Conservation (phyloP, 306 rosid genomes). For the Prunus mongolica region DNA sequence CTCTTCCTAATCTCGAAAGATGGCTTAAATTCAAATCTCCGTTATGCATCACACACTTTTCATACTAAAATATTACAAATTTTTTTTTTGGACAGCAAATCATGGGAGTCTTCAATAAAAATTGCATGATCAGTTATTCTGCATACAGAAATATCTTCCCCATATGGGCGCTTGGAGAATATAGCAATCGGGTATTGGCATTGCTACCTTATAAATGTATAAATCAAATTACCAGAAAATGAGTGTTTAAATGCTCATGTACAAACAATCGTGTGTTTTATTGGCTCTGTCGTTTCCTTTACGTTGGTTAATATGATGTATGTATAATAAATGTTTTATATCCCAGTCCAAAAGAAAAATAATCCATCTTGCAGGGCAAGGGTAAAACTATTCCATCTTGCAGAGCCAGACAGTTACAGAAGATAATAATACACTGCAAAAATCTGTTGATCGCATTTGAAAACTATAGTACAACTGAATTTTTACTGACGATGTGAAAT, state of each 20-base stretch:
- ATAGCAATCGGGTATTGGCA: constrained; percentile 22
- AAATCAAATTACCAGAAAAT: not conserved
- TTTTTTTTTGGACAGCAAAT: constrained; percentile 36
- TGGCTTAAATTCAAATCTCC: too few species aligned
- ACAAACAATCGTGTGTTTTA: not conserved
- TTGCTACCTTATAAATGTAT: not conserved
- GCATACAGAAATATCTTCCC: constrained; percentile 68
- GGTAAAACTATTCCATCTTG: not conserved
- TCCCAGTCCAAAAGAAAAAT: not conserved
- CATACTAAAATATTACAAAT: not conserved
- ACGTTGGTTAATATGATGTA: not conserved
- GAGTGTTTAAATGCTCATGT: not conserved
- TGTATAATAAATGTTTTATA: not conserved
- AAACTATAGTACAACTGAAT: not conserved
- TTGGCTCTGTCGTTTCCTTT: not conserved
- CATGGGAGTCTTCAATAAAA: constrained; percentile 56
- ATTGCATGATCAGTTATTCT: constrained; percentile 50
- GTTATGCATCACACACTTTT: not conserved
- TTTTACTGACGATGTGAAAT: constrained; percentile 1
- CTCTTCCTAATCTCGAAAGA: too few species aligned
- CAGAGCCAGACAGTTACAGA: not conserved
- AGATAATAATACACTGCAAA: not conserved
- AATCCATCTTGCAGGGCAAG: too few species aligned
- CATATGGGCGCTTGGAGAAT: constrained; percentile 74
- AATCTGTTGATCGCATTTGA: not conserved